A percentile compares a stretch with the other conserved stretches of the same genome.
Conservation (phyloP, 495 filamentous ascomycete species). For the Sporormia fimetaria region DNA sequence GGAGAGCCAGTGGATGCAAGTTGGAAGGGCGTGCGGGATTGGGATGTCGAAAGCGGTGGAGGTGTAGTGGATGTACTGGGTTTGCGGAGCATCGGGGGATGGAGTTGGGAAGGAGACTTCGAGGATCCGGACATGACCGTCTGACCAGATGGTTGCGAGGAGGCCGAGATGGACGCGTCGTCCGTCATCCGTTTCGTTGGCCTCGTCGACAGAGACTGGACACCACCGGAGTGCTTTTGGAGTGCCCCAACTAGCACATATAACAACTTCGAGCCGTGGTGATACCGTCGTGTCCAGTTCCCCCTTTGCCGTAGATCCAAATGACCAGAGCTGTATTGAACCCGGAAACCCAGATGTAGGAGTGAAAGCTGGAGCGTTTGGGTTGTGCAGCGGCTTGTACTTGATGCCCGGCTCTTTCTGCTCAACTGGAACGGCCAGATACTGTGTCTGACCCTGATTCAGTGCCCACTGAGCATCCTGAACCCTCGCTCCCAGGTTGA, state of each 20-base stretch:
- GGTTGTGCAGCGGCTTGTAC: conserved; percentile 20
- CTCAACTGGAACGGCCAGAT: conserved; percentile 42
- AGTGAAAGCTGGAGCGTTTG: conserved; percentile 38
- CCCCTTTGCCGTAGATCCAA: conserved; percentile 32
- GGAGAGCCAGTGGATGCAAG: conserved; percentile 53
- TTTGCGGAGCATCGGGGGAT: not conserved
- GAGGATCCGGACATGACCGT: conserved; percentile 51
- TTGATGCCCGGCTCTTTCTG: conserved; percentile 18
- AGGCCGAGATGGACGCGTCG: conserved; percentile 41
- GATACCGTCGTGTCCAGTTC: conserved; percentile 34
- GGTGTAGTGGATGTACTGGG: conserved; percentile 36
- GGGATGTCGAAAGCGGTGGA: conserved; percentile 45
- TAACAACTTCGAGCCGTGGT: conserved; percentile 38
- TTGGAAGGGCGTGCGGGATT: conserved; percentile 42
- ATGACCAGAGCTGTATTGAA: conserved; percentile 50
- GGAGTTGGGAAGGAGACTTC: conserved; percentile 37
- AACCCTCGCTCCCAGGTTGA: conserved; percentile 44
- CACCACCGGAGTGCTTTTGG: conserved; percentile 53
- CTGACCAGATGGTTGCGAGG: conserved; percentile 50
- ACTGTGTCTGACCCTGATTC: conserved; percentile 43
- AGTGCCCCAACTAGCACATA: conserved; percentile 56
- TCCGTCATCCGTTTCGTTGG: conserved; percentile 30
- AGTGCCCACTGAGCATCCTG: conserved; percentile 48
- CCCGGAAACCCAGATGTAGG: conserved; percentile 38
- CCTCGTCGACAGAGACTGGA: conserved; percentile 35